phyloP scores from a whole-genome alignment of 805 yeast species.

The Naumovozyma baii region DNA sequence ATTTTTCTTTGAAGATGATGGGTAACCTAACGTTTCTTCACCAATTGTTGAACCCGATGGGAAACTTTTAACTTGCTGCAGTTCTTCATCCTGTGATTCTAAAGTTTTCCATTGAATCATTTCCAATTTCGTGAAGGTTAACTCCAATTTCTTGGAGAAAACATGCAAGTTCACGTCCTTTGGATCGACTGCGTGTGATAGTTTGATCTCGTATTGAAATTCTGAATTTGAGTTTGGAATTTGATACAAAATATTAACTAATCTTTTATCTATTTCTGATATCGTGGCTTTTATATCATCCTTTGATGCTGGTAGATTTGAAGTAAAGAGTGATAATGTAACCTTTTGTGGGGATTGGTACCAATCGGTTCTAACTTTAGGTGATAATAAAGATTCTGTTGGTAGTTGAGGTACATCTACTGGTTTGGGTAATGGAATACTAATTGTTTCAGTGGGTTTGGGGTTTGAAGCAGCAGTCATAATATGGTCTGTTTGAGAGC shows the following conservation, averaged over 20 bases:
- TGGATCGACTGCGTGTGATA: slow-evolving; percentile 43
- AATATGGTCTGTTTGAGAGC: not conserved
- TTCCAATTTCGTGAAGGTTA: slow-evolving; percentile 42
- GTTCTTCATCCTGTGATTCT: slow-evolving; percentile 15
- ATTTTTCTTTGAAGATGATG: slow-evolving; percentile 52
- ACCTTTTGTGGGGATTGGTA: slow-evolving; percentile 55
- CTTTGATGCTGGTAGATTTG: slow-evolving; percentile 40
- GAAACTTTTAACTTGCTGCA: not conserved
- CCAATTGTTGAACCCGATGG: not conserved
- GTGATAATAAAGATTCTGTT: not conserved
- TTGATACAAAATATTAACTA: slow-evolving; percentile 24
- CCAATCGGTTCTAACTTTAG: slow-evolving; percentile 48
- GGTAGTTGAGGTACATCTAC: not conserved
- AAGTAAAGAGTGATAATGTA: slow-evolving; percentile 62
- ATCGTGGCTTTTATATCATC: slow-evolving; percentile 36
- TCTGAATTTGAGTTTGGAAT: slow-evolving; percentile 35
- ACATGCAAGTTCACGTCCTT: slow-evolving; percentile 39
- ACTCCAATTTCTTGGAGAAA: slow-evolving; percentile 66
- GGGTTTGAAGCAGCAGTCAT: not conserved
- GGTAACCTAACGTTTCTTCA: slow-evolving; percentile 32
- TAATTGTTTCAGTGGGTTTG: not conserved
- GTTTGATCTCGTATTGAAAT: slow-evolving; percentile 47
- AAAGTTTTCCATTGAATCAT: slow-evolving; percentile 46
- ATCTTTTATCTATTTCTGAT: slow-evolving; percentile 30
- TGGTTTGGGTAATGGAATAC: not conserved